These are phyloP conservation scores for Leptodontidium sp. DNA, from an alignment of 2,329 filamentous ascomycete species.

Conservation along the genomic window DNA sequence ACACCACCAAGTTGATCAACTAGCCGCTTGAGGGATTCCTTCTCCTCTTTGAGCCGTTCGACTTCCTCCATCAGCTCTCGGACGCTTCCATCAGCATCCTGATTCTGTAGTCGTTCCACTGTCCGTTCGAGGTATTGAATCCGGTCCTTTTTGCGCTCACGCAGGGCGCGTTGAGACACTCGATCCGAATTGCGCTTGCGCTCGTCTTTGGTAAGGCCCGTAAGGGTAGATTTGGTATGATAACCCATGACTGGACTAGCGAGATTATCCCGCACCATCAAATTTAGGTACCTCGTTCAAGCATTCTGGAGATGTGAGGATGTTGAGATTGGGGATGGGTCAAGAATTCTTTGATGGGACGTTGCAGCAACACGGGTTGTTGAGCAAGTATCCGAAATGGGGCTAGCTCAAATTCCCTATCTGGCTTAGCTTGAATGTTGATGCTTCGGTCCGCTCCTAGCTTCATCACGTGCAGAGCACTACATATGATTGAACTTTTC, in stretches of 20 bases:
- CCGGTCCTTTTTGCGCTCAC: neutral
- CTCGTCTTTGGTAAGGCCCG: neutral
- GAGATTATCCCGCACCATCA: neutral
- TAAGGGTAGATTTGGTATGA: neutral
- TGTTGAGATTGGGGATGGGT: neutral
- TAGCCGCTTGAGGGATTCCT: neutral
- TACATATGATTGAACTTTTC: too few relatives aligned
- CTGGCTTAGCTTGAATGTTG: too few relatives aligned
- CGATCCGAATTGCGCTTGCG: neutral
- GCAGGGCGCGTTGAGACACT: neutral
- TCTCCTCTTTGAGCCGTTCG: neutral
- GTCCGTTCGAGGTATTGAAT: neutral
- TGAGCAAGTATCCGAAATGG: neutral
- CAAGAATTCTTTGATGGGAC: neutral
- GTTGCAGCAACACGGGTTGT: neutral
- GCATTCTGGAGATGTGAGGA: neutral
- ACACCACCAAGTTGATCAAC: neutral
- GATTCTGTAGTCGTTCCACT: neutral
- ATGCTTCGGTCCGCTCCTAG: neutral
- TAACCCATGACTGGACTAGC: neutral
- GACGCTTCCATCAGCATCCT: neutral
- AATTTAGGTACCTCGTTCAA: neutral
- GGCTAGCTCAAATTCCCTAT: neutral
- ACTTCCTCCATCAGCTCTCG: neutral
- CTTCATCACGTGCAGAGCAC: too few relatives aligned